Evolutionary conservation across 768 basidiomycete genomes (phyloP).

Genomic region (Tricholoma terreum): DNA sequence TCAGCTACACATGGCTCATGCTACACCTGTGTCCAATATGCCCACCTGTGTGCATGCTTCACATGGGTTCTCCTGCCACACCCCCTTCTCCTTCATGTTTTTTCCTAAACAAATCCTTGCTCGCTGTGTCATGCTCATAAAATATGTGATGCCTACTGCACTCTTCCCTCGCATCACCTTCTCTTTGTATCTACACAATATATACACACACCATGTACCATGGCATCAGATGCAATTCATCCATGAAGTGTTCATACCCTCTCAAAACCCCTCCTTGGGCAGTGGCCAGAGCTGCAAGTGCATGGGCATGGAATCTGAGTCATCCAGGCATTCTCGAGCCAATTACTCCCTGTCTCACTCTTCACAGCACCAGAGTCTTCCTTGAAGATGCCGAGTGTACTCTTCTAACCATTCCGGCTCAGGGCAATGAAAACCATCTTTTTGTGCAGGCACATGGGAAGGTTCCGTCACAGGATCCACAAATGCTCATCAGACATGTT

Average conservation of each 20-base stretch:
- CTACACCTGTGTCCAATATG: too few relatives aligned
- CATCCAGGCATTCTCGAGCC: neutral
- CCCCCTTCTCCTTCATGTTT: too few relatives aligned
- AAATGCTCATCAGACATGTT: slow-evolving; percentile 7
- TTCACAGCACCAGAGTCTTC: neutral
- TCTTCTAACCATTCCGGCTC: neutral
- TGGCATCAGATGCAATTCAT: neutral
- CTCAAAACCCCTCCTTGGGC: neutral
- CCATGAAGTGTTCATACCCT: neutral
- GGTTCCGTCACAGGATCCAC: slow-evolving; percentile 1
- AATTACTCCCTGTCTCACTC: neutral
- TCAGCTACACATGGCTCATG: too few relatives aligned
- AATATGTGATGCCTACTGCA: too few relatives aligned
- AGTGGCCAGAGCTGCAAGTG: neutral
- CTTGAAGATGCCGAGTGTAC: neutral
- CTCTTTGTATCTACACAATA: slow-evolving; percentile 8
- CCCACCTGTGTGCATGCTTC: too few relatives aligned
- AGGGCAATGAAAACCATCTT: neutral
- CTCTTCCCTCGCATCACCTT: too few relatives aligned
- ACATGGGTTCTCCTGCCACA: too few relatives aligned
- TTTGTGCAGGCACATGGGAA: slow-evolving; percentile 17
- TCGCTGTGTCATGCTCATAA: too few relatives aligned
- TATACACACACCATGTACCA: neutral
- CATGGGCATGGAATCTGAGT: neutral
- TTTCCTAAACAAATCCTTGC: too few relatives aligned